Percentiles rank a stretch among this genome's conserved stretches.
phyloP scores from a whole-genome alignment of 352 stramenopile genomes.

The Pythium grandisporangium region DNA sequence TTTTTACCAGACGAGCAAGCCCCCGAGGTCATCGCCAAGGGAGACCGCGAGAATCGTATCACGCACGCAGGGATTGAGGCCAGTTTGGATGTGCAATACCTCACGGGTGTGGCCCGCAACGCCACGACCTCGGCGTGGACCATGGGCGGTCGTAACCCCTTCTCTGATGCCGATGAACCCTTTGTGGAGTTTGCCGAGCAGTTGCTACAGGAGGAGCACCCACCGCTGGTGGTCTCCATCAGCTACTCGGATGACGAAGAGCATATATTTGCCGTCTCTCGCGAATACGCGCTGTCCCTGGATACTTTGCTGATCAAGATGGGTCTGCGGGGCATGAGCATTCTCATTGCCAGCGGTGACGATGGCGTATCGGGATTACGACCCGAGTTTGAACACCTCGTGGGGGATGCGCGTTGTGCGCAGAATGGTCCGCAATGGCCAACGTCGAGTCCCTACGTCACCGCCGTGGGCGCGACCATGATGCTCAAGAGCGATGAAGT shows the following conservation, averaged over 20 bases:
- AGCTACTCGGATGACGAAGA: conserved; percentile 90
- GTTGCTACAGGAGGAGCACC: conserved; percentile 52
- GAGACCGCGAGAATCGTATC: conserved; percentile 31
- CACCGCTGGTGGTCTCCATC: conserved; percentile 83
- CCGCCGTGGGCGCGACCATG: conserved; percentile 87
- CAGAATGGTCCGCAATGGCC: conserved; percentile 69
- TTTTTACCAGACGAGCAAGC: conserved; percentile 34
- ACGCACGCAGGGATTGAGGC: conserved; percentile 49
- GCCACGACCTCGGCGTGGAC: conserved; percentile 74
- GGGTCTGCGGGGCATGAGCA: conserved; percentile 76
- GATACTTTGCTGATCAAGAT: conserved; percentile 87
- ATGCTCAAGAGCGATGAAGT: conserved; percentile 17
- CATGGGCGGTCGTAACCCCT: conserved; percentile 81
- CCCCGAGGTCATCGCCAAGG: conserved; percentile 48
- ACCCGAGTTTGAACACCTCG: conserved; percentile 50
- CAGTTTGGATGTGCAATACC: conserved; percentile 88
- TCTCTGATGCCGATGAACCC: conserved; percentile 72
- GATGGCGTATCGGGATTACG: conserved; percentile 77
- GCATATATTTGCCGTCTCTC: conserved; percentile 68
- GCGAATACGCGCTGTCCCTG: conserved; percentile 67
- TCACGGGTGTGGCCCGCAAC: conserved; percentile 75
- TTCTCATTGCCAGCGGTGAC: conserved; percentile 83
- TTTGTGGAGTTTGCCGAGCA: conserved; percentile 77
- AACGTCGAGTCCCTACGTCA: conserved; percentile 85
- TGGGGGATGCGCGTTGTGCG: conserved; percentile 38